Percentiles rank a stretch among this genome's conserved stretches.
Evolutionary conservation across 306 rosid genomes (phyloP).

Genomic region (Begonia fuchsioides): DNA sequence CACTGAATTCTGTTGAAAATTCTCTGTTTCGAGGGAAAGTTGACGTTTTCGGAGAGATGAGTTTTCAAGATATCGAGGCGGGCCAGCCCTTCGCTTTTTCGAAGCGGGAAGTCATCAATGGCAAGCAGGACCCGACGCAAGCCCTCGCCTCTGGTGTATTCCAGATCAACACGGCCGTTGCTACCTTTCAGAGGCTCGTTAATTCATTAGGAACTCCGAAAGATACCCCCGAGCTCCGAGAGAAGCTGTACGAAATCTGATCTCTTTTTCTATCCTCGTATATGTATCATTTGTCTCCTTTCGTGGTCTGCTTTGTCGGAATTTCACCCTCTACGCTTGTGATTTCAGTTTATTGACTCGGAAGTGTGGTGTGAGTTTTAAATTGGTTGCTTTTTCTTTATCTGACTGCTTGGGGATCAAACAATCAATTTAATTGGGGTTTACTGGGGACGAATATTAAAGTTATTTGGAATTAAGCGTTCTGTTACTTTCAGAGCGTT

Average conservation of each 20-base stretch:
- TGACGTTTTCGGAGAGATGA: slow-evolving; percentile 34
- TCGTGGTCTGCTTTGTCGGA: background rate
- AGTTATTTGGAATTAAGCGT: no score
- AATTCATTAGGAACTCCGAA: slow-evolving; percentile 96
- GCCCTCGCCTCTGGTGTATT: slow-evolving; percentile 93
- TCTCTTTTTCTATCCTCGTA: background rate
- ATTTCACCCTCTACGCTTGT: background rate
- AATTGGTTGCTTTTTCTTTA: no score
- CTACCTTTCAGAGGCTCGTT: slow-evolving; percentile 88
- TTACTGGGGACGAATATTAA: no score
- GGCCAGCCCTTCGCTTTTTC: slow-evolving; percentile 48
- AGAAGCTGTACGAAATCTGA: slow-evolving; percentile 54
- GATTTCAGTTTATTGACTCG: no score
- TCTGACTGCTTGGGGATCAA: no score
- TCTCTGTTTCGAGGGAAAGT: slow-evolving; percentile 20
- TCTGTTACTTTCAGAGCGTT: no score
- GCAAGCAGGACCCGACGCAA: slow-evolving; percentile 76
- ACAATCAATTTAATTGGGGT: no score
- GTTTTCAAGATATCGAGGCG: slow-evolving; percentile 82
- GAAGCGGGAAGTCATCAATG: slow-evolving; percentile 53
- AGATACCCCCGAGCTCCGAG: slow-evolving; percentile 89
- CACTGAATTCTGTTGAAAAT: slow-evolving; percentile 7
- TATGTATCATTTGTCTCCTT: background rate
- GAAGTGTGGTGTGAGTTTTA: no score
- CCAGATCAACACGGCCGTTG: slow-evolving; percentile 96